Conservation (phyloP, 164 flowering plant species). For the Vitis cinerea region DNA sequence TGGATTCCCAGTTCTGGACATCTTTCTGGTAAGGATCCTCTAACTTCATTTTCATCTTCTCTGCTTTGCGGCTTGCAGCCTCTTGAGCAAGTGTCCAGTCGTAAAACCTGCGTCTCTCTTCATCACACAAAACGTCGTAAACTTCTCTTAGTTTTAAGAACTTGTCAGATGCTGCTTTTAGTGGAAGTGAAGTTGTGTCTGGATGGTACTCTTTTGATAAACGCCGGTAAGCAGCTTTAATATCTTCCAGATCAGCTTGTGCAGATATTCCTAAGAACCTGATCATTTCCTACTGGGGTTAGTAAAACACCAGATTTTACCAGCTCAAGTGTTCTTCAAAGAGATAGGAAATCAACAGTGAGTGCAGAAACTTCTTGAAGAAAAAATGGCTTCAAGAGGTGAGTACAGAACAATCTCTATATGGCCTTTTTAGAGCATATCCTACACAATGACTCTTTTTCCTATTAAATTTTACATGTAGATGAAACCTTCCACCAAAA, state of each 20-base stretch:
- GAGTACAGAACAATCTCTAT: too few species aligned
- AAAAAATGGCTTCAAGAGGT: too few species aligned
- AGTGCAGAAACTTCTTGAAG: too few species aligned
- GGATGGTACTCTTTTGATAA: slow-evolving; percentile 93
- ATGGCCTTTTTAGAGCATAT: too few species aligned
- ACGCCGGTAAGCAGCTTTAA: slow-evolving; percentile 75
- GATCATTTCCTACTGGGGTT: not conserved
- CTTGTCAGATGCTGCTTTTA: slow-evolving; percentile 73
- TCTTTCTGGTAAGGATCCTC: slow-evolving; percentile 76
- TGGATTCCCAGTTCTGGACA: slow-evolving; percentile 36
- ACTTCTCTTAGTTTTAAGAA: slow-evolving; percentile 74
- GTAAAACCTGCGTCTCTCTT: slow-evolving; percentile 69
- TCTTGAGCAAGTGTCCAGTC: slow-evolving; percentile 92
- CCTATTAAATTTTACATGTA: too few species aligned
- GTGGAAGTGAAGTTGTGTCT: slow-evolving; percentile 81
- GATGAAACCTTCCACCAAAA: too few species aligned
- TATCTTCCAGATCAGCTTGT: slow-evolving; percentile 81
- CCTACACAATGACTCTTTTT: too few species aligned
- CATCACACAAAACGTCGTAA: slow-evolving; percentile 65
- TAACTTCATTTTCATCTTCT: slow-evolving; percentile 66
- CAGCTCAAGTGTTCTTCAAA: not conserved
- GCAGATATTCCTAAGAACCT: slow-evolving; percentile 79
- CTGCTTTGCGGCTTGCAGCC: slow-evolving; percentile 67
- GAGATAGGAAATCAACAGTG: too few species aligned
- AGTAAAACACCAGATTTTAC: too few species aligned